Evolutionary conservation across 2,329 filamentous ascomycete genomes (phyloP).

Genomic region (Plectosphaerella plurivora): DNA sequence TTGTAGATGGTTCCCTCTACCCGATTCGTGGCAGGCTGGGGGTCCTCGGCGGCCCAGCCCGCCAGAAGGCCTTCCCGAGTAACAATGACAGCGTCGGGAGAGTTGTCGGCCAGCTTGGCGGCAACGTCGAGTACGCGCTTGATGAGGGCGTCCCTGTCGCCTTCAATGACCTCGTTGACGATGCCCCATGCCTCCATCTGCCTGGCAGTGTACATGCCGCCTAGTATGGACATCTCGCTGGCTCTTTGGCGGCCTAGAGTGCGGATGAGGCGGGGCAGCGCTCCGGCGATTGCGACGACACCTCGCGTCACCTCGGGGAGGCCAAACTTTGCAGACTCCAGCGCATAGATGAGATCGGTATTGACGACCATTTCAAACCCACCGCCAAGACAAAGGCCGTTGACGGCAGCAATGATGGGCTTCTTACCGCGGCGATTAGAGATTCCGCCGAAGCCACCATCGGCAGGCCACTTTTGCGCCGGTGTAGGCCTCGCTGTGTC

Average conservation of each 20-base stretch:
- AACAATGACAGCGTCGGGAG: constrained; percentile 74
- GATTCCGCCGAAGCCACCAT: constrained; percentile 27
- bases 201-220: constrained; percentile 51
- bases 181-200: constrained; percentile 64
- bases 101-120: constrained; percentile 56
- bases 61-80: constrained; percentile 65
- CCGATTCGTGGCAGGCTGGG: constrained; percentile 55
- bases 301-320: constrained; percentile 70
- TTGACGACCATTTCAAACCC: constrained; percentile 75
- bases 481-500: neutral
- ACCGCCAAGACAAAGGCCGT: constrained; percentile 70
- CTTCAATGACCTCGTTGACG: constrained; percentile 59
- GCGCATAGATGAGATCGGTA: constrained; percentile 66
- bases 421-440: constrained; percentile 66
- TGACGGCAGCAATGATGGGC: constrained; percentile 71
- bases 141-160: constrained; percentile 39
- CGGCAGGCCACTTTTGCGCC: constrained; percentile 7
- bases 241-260: constrained; percentile 66
- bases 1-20: constrained; percentile 55
- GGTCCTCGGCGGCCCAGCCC: constrained; percentile 67
- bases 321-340: constrained; percentile 53
- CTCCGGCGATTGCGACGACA: constrained; percentile 67
- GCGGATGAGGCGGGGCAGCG: constrained; percentile 60
- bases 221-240: constrained; percentile 66
- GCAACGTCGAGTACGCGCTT: constrained; percentile 59